These are phyloP conservation scores for Eucalyptus urophylla DNA, from an alignment of 345 rosid species.

Conservation along the genomic window DNA sequence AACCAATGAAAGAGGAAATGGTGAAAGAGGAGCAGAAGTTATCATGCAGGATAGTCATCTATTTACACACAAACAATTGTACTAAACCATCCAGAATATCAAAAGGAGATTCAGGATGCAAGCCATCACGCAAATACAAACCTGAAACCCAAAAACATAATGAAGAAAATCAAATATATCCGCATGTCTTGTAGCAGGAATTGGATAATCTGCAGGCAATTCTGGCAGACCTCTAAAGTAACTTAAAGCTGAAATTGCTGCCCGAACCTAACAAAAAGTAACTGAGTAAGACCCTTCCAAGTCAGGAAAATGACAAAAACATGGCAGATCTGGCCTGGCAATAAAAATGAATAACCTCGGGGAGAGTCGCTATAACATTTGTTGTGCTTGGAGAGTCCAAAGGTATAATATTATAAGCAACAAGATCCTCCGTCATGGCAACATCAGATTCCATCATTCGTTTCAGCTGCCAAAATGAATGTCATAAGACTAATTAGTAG, in stretches of 20 bases:
- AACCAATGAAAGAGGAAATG: not conserved
- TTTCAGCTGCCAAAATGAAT: slow-evolving; percentile 50
- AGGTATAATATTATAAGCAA: slow-evolving; percentile 87
- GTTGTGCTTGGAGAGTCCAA: slow-evolving; percentile 66
- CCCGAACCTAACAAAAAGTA: slow-evolving; percentile 50
- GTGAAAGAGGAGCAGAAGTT: not conserved
- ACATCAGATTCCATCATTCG: slow-evolving; percentile 83
- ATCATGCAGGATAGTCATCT: not conserved
- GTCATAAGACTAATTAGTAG: not conserved
- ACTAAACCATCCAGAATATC: not conserved
- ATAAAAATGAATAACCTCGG: slow-evolving; percentile 49
- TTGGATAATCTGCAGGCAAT: slow-evolving; percentile 53
- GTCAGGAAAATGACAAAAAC: not conserved
- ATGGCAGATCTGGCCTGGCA: not conserved
- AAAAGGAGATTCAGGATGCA: not conserved
- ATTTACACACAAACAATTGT: not conserved
- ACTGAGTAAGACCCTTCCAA: not conserved
- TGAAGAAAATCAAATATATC: slow-evolving; percentile 92
- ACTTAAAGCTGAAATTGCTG: slow-evolving; percentile 62
- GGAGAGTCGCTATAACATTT: slow-evolving; percentile 52
- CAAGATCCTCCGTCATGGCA: slow-evolving; percentile 83
- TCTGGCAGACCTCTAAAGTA: slow-evolving; percentile 61
- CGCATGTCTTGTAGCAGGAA: slow-evolving; percentile 57
- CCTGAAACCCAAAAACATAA: slow-evolving; percentile 92
- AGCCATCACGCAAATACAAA: slow-evolving; percentile 6